Base-by-base conservation (phyloP, 768 basidiomycete genomes). In the Suillus plorans region DNA sequence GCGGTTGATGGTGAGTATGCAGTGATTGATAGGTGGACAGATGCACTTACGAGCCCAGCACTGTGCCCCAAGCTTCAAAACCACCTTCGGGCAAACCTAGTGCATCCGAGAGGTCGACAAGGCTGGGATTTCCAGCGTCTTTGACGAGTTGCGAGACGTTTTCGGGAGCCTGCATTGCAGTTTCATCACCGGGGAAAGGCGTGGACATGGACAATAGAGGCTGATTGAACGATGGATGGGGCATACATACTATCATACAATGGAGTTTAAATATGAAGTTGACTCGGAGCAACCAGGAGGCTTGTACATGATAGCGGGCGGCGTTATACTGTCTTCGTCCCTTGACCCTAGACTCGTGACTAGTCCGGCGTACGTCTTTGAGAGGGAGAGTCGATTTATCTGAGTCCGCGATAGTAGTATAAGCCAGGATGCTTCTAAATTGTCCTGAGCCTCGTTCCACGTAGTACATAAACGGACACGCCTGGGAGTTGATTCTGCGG, bases 71-170 rank as follows among this genome's bases (percentile, higher is more conserved):
- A 34, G 73, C 73, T 12, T 64, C 60, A 49, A 63, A 41, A 41
- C 73, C 73, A 42, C 73, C 74, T 8, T 76, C 74, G 28, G 71
- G 73, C 25, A 64, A 44, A 12, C 60, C 12, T 22, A 45, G n/a
- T 25, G 58, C 18, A 12, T 31, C 57, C 16, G 9, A 28, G 1
- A 18, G 25, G 39, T 41, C 22, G 14, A 13, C 37, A 25, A 25
- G 16, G 7, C 37, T 39, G 9, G 41, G 1, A 28, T 59, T 13
- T 42, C 1, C 18, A 9, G 5, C 12, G 41, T 10, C 42, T 42
- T 42, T 42, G 16, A 28, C 16, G 25, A 22, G 9, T 37, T 28
- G 22, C 2, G 3, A 41, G 22, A 18, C 16, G 5, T 25, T 41
- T 41, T 16, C 16, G 6, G 25, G 20, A 14, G 6, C 18, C 39